Conservation (phyloP, 805 yeast species). For the Tetrapisispora pingtungensis region DNA sequence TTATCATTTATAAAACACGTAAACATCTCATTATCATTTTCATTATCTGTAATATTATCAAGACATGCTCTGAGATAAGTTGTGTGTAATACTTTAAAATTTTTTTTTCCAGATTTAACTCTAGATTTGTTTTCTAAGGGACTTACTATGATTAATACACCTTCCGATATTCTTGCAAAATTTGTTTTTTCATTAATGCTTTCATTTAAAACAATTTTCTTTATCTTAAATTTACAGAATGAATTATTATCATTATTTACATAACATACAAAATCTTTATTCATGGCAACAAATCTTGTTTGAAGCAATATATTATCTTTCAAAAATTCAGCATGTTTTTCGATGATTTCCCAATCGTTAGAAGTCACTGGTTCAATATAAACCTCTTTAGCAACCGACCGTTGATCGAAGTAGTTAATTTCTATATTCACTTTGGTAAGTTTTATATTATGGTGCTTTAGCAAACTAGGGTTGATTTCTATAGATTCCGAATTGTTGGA, state of each 20-base stretch:
- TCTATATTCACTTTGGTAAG: conserved; percentile 5
- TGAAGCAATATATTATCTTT: conserved; percentile 71
- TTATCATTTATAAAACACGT: not conserved
- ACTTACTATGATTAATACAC: conserved; percentile 65
- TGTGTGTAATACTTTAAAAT: not conserved
- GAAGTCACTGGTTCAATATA: conserved; percentile 68
- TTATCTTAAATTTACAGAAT: conserved; percentile 47
- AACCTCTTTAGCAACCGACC: conserved; percentile 40
- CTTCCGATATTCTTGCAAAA: conserved; percentile 47
- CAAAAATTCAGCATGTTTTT: conserved; percentile 64
- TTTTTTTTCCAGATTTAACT: conserved; percentile 9
- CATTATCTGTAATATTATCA: not conserved
- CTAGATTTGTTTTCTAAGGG: conserved; percentile 43
- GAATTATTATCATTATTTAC: conserved; percentile 40
- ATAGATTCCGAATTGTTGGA: conserved; percentile 6
- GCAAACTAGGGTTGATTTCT: conserved; percentile 20
- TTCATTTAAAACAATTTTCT: conserved; percentile 34
- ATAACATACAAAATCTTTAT: conserved; percentile 56
- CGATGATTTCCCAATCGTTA: conserved; percentile 87
- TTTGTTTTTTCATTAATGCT: conserved; percentile 9
- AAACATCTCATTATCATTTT: not conserved
- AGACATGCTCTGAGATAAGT: conserved; percentile 4
- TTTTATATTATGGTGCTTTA: not conserved
- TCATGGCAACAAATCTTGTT: conserved; percentile 58
- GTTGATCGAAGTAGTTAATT: conserved; percentile 10